A percentile compares a stretch with the other conserved stretches of the same genome.
Evolutionary conservation across 2,329 filamentous ascomycete genomes (phyloP).

Genomic region (Alternaria ventricosa): DNA sequence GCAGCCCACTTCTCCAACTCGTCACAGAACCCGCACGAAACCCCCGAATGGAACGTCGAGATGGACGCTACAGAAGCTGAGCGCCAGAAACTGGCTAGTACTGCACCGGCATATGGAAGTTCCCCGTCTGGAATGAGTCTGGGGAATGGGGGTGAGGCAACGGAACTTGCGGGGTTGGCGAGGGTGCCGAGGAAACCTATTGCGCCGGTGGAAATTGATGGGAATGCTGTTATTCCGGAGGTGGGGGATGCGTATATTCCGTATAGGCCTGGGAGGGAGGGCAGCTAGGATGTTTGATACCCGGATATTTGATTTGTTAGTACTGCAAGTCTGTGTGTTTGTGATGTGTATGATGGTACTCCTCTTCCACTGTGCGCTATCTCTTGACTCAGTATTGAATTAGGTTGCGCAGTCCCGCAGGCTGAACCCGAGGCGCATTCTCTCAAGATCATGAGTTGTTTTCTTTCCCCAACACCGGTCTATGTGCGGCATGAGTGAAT

Average conservation of each 20-base stretch:
- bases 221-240: constrained; percentile 14
- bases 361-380: neutral
- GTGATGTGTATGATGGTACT: neutral
- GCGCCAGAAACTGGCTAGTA: constrained; percentile 7
- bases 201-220: constrained; percentile 27
- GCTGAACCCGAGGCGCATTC: too few relatives aligned
- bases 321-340: too few relatives aligned
- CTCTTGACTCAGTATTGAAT: too few relatives aligned
- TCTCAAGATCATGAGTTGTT: too few relatives aligned
- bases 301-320: neutral
- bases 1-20: neutral
- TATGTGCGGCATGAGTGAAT: too few relatives aligned
- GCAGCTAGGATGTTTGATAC: neutral
- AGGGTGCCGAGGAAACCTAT: constrained; percentile 26
- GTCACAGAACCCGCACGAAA: constrained; percentile 8
- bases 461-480: too few relatives aligned
- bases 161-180: constrained; percentile 22
- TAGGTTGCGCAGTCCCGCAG: too few relatives aligned
- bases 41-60: constrained; percentile 31
- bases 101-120: neutral
- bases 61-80: constrained; percentile 28
- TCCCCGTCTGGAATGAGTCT: too few relatives aligned
- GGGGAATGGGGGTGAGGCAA: neutral
- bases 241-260: constrained; percentile 21
- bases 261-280: constrained; percentile 10